phyloP scores from a whole-genome alignment of 108 stramenopile species.

The Nitzschia sp. region DNA sequence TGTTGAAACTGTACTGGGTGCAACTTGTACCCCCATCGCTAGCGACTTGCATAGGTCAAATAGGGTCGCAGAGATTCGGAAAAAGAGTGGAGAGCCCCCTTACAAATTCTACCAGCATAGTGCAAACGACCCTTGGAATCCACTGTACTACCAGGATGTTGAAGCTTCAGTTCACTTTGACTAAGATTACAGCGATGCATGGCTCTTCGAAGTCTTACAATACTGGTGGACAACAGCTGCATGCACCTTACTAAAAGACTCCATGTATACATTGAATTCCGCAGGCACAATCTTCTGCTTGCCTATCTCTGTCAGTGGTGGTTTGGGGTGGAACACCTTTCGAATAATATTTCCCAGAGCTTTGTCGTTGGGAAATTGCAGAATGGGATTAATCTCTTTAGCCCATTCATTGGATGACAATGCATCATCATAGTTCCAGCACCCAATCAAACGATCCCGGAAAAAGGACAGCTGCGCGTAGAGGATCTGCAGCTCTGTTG shows the following conservation, averaged over 20 bases:
- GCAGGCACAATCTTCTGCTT: background rate
- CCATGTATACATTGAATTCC: background rate
- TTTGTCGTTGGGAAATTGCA: background rate
- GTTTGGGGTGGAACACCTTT: background rate
- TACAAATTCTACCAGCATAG: background rate
- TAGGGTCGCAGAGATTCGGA: background rate
- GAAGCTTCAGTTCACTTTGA: constrained; percentile 2
- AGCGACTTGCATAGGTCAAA: background rate
- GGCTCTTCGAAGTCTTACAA: too few relatives aligned
- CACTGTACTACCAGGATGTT: constrained; percentile 1
- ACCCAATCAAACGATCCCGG: background rate
- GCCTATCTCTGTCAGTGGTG: background rate
- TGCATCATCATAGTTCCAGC: constrained; percentile 8
- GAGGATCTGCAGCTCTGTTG: background rate
- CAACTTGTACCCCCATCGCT: background rate
- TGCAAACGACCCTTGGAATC: background rate
- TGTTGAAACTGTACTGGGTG: constrained; percentile 1
- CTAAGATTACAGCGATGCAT: too few relatives aligned
- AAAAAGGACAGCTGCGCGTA: background rate
- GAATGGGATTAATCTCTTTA: background rate
- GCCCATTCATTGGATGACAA: background rate
- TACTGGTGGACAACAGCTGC: background rate
- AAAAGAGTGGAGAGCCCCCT: background rate
- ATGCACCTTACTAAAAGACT: background rate
- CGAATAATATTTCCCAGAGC: background rate